Percentiles rank a stretch among this genome's conserved stretches.
phyloP scores from a whole-genome alignment of 495 filamentous ascomycete genomes.

The Penicillium turbatum region DNA sequence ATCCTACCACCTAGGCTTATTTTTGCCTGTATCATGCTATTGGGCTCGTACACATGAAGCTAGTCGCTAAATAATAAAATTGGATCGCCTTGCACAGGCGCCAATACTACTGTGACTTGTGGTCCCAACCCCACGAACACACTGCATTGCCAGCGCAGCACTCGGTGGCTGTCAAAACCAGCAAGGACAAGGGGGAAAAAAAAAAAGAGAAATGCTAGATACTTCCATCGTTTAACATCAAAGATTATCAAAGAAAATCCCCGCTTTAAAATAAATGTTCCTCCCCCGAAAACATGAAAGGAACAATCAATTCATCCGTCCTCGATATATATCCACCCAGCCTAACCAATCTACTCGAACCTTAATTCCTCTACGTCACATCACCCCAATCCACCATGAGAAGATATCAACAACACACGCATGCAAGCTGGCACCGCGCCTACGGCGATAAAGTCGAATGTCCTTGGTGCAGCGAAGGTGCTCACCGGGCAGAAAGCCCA shows the following conservation, averaged over 20 bases:
- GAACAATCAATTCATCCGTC: background rate
- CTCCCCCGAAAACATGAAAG: background rate
- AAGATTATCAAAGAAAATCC: background rate
- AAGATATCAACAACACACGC: constrained; percentile 6
- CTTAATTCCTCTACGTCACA: background rate
- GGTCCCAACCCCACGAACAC: constrained; percentile 1
- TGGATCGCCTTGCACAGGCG: constrained; percentile 1
- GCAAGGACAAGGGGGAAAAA: background rate
- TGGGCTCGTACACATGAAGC: background rate
- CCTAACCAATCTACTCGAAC: too few species aligned
- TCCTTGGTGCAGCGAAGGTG: constrained; percentile 2
- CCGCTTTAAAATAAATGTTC: constrained; percentile 1
- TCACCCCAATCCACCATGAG: background rate
- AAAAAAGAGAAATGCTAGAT: background rate
- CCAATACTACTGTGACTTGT: background rate
- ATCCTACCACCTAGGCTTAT: background rate
- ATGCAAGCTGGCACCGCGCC: constrained; percentile 10
- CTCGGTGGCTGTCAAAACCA: background rate
- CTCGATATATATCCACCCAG: background rate
- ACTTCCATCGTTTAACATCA: background rate
- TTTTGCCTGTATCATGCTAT: background rate
- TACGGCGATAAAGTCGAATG: constrained; percentile 1
- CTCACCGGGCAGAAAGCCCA: background rate
- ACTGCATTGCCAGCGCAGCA: constrained; percentile 6
- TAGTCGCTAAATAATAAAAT: background rate